phyloP scores from a whole-genome alignment of 495 filamentous ascomycete genomes.

The Tuber aestivum region DNA sequence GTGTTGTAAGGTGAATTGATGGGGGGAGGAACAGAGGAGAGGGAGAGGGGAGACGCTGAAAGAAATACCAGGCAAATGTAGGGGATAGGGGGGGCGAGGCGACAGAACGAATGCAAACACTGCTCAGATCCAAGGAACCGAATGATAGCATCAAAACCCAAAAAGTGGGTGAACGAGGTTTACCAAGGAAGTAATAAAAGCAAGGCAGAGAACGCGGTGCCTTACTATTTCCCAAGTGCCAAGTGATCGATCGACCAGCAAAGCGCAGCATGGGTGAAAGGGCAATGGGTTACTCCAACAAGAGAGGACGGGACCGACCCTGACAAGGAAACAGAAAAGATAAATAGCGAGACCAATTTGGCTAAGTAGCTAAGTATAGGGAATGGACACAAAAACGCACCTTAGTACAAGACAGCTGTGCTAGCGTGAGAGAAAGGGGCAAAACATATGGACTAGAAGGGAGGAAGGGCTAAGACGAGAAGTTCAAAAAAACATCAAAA shows the following conservation, averaged over 20 bases:
- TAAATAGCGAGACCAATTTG: neutral
- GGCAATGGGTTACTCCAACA: neutral
- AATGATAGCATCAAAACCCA: conserved; percentile 10
- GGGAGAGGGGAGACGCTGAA: neutral
- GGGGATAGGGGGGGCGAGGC: neutral
- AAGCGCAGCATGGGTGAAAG: neutral
- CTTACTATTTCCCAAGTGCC: neutral
- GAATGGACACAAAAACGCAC: conserved; percentile 2
- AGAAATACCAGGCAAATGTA: neutral
- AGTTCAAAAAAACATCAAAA: neutral
- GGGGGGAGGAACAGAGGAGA: neutral
- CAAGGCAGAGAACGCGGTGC: neutral
- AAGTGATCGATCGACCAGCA: neutral
- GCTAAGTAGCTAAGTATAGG: neutral
- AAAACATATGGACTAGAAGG: neutral
- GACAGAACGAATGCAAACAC: neutral
- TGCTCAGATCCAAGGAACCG: neutral
- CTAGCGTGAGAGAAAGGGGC: neutral
- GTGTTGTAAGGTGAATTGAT: neutral
- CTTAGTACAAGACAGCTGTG: neutral
- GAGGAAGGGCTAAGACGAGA: neutral
- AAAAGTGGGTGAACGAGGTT: neutral
- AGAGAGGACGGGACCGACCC: neutral
- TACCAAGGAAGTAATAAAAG: neutral
- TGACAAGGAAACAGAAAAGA: neutral